Percentiles rank a stretch among this genome's conserved stretches.
phyloP scores from a whole-genome alignment of 306 rosid genomes.

The Acacia crassicarpa region DNA sequence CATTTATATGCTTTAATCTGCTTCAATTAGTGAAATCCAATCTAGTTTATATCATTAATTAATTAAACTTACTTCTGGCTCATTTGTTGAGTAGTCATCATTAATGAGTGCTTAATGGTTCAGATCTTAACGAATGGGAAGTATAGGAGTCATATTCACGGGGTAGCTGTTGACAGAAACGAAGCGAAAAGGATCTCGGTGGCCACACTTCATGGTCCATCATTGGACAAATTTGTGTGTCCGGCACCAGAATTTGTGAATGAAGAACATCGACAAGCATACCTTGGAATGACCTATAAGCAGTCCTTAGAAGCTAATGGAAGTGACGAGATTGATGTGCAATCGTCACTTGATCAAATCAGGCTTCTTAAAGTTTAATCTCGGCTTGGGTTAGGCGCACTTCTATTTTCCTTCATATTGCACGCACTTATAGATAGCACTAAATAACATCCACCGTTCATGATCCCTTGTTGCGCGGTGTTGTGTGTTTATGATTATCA shows the following conservation, averaged over 20 bases:
- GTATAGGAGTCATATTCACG: constrained; percentile 60
- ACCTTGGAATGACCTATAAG: constrained; percentile 49
- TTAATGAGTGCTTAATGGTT: background rate
- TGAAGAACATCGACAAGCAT: constrained; percentile 40
- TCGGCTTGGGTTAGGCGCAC: background rate
- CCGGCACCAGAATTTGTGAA: constrained; percentile 48
- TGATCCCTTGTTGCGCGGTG: background rate
- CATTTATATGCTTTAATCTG: background rate
- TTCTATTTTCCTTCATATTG: background rate
- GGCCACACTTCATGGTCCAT: constrained; percentile 62
- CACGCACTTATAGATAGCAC: background rate
- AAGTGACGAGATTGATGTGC: constrained; percentile 22
- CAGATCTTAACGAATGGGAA: constrained; percentile 62
- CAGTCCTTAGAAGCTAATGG: constrained; percentile 51
- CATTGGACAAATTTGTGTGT: constrained; percentile 38
- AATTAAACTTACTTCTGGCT: background rate
- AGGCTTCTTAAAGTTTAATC: background rate
- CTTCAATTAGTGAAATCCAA: background rate
- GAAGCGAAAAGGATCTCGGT: constrained; percentile 47
- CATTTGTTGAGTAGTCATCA: background rate
- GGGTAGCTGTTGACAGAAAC: constrained; percentile 55
- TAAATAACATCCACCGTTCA: background rate
- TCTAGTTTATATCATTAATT: background rate
- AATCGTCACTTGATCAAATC: constrained; percentile 32
- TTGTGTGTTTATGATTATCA: background rate